A percentile compares a stretch with the other conserved stretches of the same genome.
Evolutionary conservation across 352 stramenopile species (phyloP).

Genomic region (Globisporangium lucens): DNA sequence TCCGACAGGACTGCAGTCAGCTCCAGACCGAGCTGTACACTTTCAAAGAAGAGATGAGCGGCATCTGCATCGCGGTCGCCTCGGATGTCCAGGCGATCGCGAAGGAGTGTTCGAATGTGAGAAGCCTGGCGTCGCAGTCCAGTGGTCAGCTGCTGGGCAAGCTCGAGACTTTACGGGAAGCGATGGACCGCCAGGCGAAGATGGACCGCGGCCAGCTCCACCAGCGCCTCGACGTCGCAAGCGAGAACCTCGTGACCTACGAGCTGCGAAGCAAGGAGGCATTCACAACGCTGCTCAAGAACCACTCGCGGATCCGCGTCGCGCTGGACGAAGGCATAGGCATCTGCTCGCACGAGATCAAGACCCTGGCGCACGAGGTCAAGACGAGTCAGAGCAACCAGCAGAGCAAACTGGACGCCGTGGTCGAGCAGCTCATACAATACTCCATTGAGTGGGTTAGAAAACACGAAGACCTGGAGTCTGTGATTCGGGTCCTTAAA

Average conservation of each 20-base stretch:
- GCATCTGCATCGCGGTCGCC: constrained; percentile 27
- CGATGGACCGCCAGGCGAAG: constrained; percentile 44
- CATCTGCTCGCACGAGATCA: constrained; percentile 56
- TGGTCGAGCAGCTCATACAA: constrained; percentile 31
- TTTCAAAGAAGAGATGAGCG: constrained; percentile 33
- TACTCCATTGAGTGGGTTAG: constrained; percentile 31
- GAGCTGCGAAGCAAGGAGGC: constrained; percentile 44
- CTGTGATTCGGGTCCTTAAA: constrained; percentile 25
- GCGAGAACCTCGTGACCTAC: constrained; percentile 32
- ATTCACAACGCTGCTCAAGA: constrained; percentile 47
- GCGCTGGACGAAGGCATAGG: constrained; percentile 56
- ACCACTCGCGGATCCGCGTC: constrained; percentile 40
- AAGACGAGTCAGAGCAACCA: constrained; percentile 32
- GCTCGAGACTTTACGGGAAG: constrained; percentile 38
- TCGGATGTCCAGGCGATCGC: constrained; percentile 47
- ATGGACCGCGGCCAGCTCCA: constrained; percentile 41
- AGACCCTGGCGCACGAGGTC: constrained; percentile 38
- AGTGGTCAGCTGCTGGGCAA: constrained; percentile 38
- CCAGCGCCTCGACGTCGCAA: constrained; percentile 45
- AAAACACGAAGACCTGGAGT: constrained; percentile 37
- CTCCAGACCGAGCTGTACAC: constrained; percentile 38
- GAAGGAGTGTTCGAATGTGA: constrained; percentile 34
- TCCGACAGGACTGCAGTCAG: constrained; percentile 37
- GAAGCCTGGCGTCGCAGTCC: constrained; percentile 34
- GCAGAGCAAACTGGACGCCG: constrained; percentile 30